Evolutionary conservation across 345 rosid genomes (phyloP), one percentile per base, ranked within the genome.

Genomic region (Cardamine occulta): DNA sequence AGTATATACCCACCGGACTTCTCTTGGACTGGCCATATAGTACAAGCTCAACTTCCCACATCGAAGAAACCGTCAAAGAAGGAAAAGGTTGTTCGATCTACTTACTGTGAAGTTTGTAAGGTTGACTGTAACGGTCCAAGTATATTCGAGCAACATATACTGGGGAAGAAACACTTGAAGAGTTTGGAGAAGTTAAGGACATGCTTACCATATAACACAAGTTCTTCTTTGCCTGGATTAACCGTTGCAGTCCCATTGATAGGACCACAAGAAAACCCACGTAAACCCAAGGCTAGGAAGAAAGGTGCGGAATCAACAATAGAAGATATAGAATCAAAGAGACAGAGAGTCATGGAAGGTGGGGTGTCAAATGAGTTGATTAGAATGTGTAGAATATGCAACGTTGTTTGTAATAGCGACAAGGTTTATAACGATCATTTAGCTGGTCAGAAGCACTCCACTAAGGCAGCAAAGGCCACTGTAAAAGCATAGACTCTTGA

Each of bases 331-430:
- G 84, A 84, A 63, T 65, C 71, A 8, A 86, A 84, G 82, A 82
- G 80, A 66, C 70, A 72, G 54, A 80, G 75, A 76, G 26, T 82
- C 7, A 42, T 84, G 7, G 80, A 76, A 62, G 69, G 86, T 45
- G 83, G 89, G 47, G 86, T 83, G 2, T 80, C 83, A 52, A 57
- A 29, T 12, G 81, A 84, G 78, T 82, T 85, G 0, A 75, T 86
- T 31, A 84, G 82, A 78, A 63, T 53, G n/a, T 86, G 86, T 68
- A 40, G 70, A 19, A 67, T 82, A 57, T 86, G 88, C 69, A 83
- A 83, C 44, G 75, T 84, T 35, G 86, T 84, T 55, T 84, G 89
- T 66, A 86, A 86, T 47, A 84, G 85, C 26, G 83, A 78, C n/a
- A 78, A n/a, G 3, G 88, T 81, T 17, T 82, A 73, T 73, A 75